Base-by-base conservation (phyloP, 805 yeast genomes). In the Pichia pseudocactophila region DNA sequence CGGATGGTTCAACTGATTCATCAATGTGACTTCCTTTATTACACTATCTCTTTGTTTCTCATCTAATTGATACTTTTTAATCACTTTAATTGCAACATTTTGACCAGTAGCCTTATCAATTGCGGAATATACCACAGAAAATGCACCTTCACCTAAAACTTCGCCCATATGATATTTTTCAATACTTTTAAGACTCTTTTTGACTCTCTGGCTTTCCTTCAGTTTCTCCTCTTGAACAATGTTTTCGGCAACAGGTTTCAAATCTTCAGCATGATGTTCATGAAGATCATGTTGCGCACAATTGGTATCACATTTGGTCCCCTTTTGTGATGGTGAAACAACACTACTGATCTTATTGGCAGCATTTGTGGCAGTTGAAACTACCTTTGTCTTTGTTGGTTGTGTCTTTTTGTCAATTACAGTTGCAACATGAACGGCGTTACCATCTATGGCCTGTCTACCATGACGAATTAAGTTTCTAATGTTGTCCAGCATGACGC, bases 11-110 rank as follows among this genome's bases (percentile, higher is more conserved):
- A 78, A 66, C 52, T 76, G 80, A 58, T 79, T 70, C 78, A 83
- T 80, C 33, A 88, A 78, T 12, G 80, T 72, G 11, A 85, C 85
- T 59, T 88, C 97, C 54, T 86, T 85, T 46, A 80, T 63, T 2
- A 85, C 94, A 18, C 86, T 79, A 41, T 74, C 78, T 49, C 73
- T 69, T 55, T 78, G 85, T 38, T 71, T 67, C 36, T 64, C 61
- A 53, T 81, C 81, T 66, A 84, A 67, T 50, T 78, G 80, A 46
- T 73, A 71, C 59, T 85, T 86, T 46, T 82, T 73, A 47, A 88
- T 81, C 34, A 76, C 68, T 54, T 76, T 76, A 44, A 76, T 64
- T 12, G 81, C 81, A 36, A 76, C 80, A 5, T 47, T 45, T 38
- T 66, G 59, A 7, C 62, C 63, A 1, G 71, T 58, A 2, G 51